Conservation (phyloP, 208 protist species). For the Trypanosoma vivax region DNA sequence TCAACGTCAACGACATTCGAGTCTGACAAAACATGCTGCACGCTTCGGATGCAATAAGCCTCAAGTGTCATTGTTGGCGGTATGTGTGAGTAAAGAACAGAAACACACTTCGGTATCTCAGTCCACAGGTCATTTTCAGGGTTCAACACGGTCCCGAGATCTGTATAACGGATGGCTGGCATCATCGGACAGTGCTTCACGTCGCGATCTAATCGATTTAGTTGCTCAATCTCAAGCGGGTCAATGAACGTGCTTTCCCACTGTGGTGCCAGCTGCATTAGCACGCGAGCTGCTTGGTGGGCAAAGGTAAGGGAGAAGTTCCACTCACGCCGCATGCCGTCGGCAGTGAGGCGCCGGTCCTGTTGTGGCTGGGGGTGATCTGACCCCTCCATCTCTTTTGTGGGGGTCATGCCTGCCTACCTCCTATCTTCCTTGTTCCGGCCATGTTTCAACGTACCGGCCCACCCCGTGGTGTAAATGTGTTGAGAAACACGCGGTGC, state of each 20-base stretch:
- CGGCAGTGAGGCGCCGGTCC: constrained; percentile 3
- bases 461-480: too few relatives aligned
- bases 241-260: constrained; percentile 86
- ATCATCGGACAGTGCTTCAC: constrained; percentile 49
- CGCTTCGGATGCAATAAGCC: constrained; percentile 58
- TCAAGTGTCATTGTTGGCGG: constrained; percentile 49
- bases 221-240: constrained; percentile 36
- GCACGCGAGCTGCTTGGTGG: constrained; percentile 56
- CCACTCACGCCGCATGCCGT: constrained; percentile 86
- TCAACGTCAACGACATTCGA: constrained; percentile 69
- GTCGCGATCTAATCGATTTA: constrained; percentile 45
- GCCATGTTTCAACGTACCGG: neutral
- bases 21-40: constrained; percentile 68
- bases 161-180: constrained; percentile 52
- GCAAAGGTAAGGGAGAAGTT: constrained; percentile 73
- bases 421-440: neutral
- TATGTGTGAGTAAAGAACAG: constrained; percentile 71
- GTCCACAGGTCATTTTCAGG: constrained; percentile 45
- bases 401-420: neutral
- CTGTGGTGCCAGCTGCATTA: constrained; percentile 60
- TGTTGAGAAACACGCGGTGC: too few relatives aligned
- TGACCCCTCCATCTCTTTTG: neutral
- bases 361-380: neutral
- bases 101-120: constrained; percentile 68
- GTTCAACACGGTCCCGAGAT: constrained; percentile 39